These are phyloP conservation scores for Apostasia ramifera DNA, from an alignment of 106 monocot genomes.

Conservation along the genomic window DNA sequence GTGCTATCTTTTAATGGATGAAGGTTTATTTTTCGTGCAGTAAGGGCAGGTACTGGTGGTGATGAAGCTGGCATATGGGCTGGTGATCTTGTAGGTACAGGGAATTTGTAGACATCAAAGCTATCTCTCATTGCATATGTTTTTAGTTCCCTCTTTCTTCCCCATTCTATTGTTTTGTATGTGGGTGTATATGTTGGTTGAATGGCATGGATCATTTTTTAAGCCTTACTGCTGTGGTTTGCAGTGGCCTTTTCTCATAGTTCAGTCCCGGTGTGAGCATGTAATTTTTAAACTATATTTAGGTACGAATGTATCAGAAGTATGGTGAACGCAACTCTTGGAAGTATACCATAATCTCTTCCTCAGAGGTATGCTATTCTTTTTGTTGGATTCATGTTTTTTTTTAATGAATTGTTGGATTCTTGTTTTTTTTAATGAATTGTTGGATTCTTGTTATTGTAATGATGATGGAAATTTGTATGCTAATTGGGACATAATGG, in stretches of 20 bases:
- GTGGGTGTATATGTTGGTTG: neutral
- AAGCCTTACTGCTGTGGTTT: neutral
- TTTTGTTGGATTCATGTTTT: neutral
- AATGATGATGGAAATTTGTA: constrained; percentile 5
- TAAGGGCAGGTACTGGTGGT: constrained; percentile 96
- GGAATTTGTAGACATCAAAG: constrained; percentile 1
- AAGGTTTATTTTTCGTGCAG: constrained; percentile 35
- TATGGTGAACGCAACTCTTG: constrained; percentile 73
- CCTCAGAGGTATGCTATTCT: constrained; percentile 61
- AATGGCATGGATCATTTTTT: neutral
- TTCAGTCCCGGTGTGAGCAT: constrained; percentile 4
- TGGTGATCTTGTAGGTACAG: constrained; percentile 95
- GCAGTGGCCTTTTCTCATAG: neutral
- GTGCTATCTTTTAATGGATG: constrained; percentile 3
- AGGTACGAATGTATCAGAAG: constrained; percentile 95
- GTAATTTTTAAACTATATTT: constrained; percentile 10
- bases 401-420: too few species aligned
- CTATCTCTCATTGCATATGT: constrained; percentile 1
- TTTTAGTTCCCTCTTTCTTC: neutral
- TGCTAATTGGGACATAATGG: constrained; percentile 11
- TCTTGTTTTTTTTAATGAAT: too few species aligned
- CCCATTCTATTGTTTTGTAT: neutral
- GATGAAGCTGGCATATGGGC: constrained; percentile 99
- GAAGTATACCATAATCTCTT: constrained; percentile 66
- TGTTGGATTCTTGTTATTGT: neutral